Conservation (phyloP, 106 monocot species). For the Xerophyta viscosa region DNA sequence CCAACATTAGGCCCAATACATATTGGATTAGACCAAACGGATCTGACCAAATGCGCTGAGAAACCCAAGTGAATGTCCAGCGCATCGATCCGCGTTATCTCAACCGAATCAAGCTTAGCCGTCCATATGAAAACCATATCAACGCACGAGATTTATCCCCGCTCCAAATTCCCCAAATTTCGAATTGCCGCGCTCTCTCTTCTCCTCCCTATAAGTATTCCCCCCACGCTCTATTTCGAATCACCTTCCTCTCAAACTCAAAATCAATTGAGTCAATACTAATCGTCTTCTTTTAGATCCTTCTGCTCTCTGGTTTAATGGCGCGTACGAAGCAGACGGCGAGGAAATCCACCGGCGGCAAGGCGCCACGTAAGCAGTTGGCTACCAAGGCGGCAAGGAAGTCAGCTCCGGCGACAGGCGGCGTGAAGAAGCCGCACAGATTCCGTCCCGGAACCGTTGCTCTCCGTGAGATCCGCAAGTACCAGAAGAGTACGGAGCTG, state of each 20-base stretch:
- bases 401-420: conserved; percentile 5
- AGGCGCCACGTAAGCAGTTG: conserved; percentile 8
- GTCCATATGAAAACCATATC: background rate
- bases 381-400: conserved; percentile 11
- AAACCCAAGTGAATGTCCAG: no score
- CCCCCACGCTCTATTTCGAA: no score
- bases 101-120: no score
- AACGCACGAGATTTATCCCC: background rate
- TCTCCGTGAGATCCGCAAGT: conserved; percentile 7
- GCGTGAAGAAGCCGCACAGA: conserved; percentile 9
- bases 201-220: background rate
- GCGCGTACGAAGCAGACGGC: conserved; percentile 9
- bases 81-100: background rate
- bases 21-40: no score
- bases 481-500: conserved; percentile 14
- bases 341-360: conserved; percentile 5
- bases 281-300: no score
- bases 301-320: no score
- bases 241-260: no score
- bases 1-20: no score
- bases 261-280: no score
- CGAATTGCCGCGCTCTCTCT: background rate
- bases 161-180: background rate
- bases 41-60: no score
- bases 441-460: conserved; percentile 7